Base-by-base conservation (phyloP, 2,329 filamentous ascomycete genomes). In the Colletotrichum lentis region DNA sequence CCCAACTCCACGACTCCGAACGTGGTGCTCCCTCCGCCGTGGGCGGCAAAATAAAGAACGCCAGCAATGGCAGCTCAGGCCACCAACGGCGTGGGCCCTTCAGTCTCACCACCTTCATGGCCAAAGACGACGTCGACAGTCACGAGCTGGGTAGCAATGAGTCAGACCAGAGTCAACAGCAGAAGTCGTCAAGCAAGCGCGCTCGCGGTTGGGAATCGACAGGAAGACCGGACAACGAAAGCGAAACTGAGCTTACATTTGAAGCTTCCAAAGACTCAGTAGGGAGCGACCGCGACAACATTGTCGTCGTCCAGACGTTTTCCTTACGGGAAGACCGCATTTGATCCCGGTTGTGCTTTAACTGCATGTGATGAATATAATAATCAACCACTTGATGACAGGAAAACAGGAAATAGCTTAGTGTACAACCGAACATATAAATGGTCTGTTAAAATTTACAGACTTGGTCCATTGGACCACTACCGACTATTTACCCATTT, bases 31-130 rank as follows among this genome's bases (percentile, higher is more conserved):
- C 65, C 2, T 65, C 65, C 11, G 65, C 65, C 16, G 56, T 68
- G 65, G 65, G 62, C 14, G 65, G 62, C 3, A 59, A 52, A 8
- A 22, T 65, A 3, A 68, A 64, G 14, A 37, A 68, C 27, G 16
- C 41, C 62, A 65, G 56, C 62, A 55, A 60, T 50, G 46, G 50
- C 27, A 65, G 62, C 20, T 57, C 47, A 35, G 46, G 43, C 35
- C 59, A 46, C 31, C 60, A 43, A 61, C 60, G 67, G 8, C 64
- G 61, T 3, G 69, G 74, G 22, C 73, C 72, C 43, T 76, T 75
- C 50, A 74, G 73, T 52, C 74, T 76, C 52, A 71, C 73, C 22
- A 76, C 74, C 47, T 76, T 76, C 69, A 64, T 73, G 69, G 46
- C 71, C 46, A 67, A 73, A 49, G 73, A 74, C 46, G 70, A 75